These are phyloP conservation scores for Vaccinium darrowii DNA, from an alignment of 148 eudicot genomes.

Conservation along the genomic window DNA sequence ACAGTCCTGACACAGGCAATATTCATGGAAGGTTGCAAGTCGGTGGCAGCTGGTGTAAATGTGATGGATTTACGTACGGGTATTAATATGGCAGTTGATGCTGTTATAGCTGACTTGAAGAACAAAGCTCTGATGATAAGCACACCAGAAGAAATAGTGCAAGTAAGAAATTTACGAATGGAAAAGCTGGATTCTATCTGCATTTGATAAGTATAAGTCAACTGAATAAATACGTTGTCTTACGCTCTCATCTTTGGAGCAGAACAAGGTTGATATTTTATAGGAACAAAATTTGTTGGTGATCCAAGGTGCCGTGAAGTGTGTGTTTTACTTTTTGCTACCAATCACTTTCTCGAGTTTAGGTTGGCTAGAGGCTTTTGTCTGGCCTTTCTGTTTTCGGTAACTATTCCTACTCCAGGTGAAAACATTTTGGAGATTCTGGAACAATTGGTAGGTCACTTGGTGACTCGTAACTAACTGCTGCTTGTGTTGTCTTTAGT, in stretches of 20 bases:
- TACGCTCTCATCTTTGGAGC: neutral
- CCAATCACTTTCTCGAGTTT: neutral
- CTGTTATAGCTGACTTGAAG: slow-evolving; percentile 74
- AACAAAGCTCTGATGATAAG: slow-evolving; percentile 87
- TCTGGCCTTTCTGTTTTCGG: neutral
- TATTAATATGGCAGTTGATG: slow-evolving; percentile 84
- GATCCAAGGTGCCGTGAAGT: neutral
- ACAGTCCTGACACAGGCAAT: slow-evolving; percentile 94
- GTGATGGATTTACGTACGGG: slow-evolving; percentile 95
- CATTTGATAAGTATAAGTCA: neutral
- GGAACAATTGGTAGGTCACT: slow-evolving; percentile 1
- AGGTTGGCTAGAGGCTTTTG: neutral
- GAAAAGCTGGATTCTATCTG: neutral
- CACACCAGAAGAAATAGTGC: slow-evolving; percentile 91
- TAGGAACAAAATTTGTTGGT: neutral
- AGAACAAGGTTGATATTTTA: neutral
- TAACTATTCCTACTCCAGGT: neutral
- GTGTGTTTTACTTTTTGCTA: neutral
- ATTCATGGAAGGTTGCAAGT: slow-evolving; percentile 88
- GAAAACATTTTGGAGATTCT: neutral
- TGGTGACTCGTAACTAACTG: neutral
- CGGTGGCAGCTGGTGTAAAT: slow-evolving; percentile 84
- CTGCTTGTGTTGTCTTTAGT: neutral
- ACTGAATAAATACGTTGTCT: neutral
- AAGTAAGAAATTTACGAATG: slow-evolving; percentile 44